Percentiles rank a stretch among this genome's conserved stretches.
phyloP scores from a whole-genome alignment of 306 rosid genomes.

The Prunus padus region DNA sequence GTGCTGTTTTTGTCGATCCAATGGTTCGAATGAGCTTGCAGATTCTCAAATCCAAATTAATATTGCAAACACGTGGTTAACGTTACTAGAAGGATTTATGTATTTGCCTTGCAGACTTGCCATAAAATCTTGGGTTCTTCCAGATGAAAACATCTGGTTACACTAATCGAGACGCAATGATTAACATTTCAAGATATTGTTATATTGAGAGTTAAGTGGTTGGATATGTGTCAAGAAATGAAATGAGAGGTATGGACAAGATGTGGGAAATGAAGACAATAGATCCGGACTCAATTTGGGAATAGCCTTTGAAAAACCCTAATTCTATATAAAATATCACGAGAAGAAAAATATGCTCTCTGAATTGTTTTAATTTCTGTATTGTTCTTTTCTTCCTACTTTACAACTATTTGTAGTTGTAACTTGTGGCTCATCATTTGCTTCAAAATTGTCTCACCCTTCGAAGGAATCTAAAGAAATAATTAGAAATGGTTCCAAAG shows the following conservation, averaged over 20 bases:
- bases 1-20: slow-evolving; percentile 23
- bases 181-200: not conserved
- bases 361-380: too few species aligned
- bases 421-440: slow-evolving; percentile 1
- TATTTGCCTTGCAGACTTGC: not conserved
- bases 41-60: slow-evolving; percentile 30
- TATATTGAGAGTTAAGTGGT: too few species aligned
- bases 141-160: slow-evolving; percentile 8
- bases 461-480: not conserved
- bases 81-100: slow-evolving; percentile 2
- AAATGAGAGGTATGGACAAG: too few species aligned
- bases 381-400: too few species aligned
- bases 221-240: too few species aligned
- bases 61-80: slow-evolving; percentile 36
- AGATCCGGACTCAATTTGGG: too few species aligned
- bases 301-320: too few species aligned
- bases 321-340: too few species aligned
- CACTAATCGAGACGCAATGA: not conserved
- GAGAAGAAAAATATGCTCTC: too few species aligned
- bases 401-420: not conserved
- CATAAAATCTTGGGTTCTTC: not conserved
- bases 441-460: not conserved
- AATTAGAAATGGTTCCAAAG: not conserved
- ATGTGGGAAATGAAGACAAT: too few species aligned
- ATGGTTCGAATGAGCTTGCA: slow-evolving; percentile 30